A percentile compares a stretch with the other conserved stretches of the same genome.
phyloP scores from a whole-genome alignment of 2,329 filamentous ascomycete genomes.

The Epichloe uncinata region DNA sequence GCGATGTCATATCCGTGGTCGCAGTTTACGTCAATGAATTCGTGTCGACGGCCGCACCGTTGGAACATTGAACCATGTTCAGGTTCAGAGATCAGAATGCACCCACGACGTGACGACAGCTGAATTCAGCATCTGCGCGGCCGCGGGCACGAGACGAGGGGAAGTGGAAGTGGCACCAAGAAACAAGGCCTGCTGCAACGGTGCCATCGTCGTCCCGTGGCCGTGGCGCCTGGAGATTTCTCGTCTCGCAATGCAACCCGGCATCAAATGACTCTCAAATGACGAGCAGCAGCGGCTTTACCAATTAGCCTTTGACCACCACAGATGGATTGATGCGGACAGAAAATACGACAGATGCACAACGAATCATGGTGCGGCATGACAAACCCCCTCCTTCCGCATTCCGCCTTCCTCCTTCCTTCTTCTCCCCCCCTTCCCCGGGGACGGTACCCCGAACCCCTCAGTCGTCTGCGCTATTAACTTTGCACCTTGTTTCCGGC shows the following conservation, averaged over 20 bases:
- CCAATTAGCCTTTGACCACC: background rate
- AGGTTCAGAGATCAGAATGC: no score
- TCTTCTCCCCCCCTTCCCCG: rapidly evolving
- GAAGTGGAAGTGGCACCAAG: no score
- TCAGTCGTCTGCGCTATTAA: no score
- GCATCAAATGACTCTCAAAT: no score
- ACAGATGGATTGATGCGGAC: background rate
- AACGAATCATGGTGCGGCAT: no score
- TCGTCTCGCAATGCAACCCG: background rate
- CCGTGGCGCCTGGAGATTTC: background rate
- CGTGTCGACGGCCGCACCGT: no score
- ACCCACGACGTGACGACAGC: background rate
- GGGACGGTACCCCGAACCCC: background rate
- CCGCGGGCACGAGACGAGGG: no score
- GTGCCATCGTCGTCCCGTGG: background rate
- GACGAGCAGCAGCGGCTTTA: background rate
- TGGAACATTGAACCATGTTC: no score
- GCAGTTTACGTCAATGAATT: background rate
- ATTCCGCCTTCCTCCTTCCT: background rate
- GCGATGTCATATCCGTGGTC: background rate
- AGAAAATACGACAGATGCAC: no score
- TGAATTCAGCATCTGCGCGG: background rate
- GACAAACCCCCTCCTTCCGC: background rate
- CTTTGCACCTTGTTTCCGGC: background rate
- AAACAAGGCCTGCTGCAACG: no score